Conservation (phyloP, 805 yeast species). For the Jamesozyma jinghongensis region DNA sequence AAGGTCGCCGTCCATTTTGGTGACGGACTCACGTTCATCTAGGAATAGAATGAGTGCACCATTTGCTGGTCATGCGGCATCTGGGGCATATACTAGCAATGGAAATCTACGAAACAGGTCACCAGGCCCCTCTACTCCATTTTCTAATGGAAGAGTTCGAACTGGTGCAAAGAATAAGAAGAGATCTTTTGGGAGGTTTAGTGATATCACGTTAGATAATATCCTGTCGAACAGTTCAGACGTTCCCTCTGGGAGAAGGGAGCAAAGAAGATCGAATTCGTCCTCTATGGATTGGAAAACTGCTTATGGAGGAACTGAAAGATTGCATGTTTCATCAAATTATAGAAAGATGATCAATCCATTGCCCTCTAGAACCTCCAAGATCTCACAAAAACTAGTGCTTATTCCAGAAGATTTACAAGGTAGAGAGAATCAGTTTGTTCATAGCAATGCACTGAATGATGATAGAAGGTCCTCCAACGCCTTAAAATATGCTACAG, state of each 20-base stretch:
- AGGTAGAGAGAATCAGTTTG: constrained; percentile 2
- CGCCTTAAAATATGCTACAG: constrained; percentile 1
- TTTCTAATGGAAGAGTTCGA: background rate
- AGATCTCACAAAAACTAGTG: constrained; percentile 77
- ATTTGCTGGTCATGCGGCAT: constrained; percentile 56
- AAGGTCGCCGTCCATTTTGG: constrained; percentile 87
- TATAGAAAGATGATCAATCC: constrained; percentile 22
- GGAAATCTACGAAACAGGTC: constrained; percentile 6
- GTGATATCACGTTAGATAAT: constrained; percentile 74
- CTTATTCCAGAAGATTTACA: constrained; percentile 54
- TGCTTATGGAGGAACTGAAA: constrained; percentile 2
- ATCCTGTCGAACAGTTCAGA: constrained; percentile 72
- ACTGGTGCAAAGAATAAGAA: background rate
- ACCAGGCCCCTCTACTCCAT: background rate
- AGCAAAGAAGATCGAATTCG: constrained; percentile 33
- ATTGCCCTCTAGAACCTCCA: constrained; percentile 61
- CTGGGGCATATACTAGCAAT: constrained; percentile 3
- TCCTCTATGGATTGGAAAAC: constrained; percentile 26
- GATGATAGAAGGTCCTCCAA: background rate
- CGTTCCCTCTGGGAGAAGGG: constrained; percentile 65
- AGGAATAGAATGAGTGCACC: constrained; percentile 54
- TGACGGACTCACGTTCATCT: constrained; percentile 72
- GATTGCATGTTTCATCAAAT: constrained; percentile 10
- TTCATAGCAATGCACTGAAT: background rate
- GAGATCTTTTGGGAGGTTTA: constrained; percentile 37